Evolutionary conservation across 129 eudicot species (phyloP), one percentile per base, ranked within the genome.

Genomic region (Glebionis coronaria): DNA sequence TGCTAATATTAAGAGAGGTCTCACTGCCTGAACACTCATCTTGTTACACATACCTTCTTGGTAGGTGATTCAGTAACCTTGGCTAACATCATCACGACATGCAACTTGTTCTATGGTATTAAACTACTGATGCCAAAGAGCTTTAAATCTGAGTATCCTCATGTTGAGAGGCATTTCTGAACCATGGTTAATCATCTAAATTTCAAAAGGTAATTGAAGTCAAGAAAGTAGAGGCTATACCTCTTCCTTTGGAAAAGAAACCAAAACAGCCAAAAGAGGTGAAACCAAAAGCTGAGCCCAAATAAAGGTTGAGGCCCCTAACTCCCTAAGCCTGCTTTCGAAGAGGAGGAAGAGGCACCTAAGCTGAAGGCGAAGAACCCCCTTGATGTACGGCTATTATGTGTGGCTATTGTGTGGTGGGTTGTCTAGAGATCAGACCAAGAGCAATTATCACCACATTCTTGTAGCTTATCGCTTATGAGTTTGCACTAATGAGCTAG

Each of bases 281-380:
- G n/a, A n/a, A n/a, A n/a, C n/a, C n/a, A n/a, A n/a, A n/a, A n/a
- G n/a, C n/a, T 3, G 78, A 78, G 79, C 79, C 93, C 0, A 89
- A 94, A n/a, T n/a, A 74, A 83, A 76, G 60, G 87, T 87, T 60
- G 96, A 78, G 47, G 72, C 76, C n/a, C n/a, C n/a, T n/a, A n/a
- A n/a, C n/a, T n/a, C 28, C 80, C 78, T 3, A 87, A 82, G 69
- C 81, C 63, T 16, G 90, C 72, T 59, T 77, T 75, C 46, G 65
- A 6, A 70, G 97, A 84, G 57, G 98, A 88, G 59, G 87, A 82
- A 62, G 98, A 83, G 71, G 97, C 99, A 68, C 99, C 99, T 20
- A 93, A 93, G 84, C 99, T 97, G 15, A 93, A 93, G 72, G 74
- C 97, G 9, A 93, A 93, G 83, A 93, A 93, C 62, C 99, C 99